Evolutionary conservation across 192 early-diverging fungal species (phyloP), one percentile per base, ranked within the genome.

Genomic region (Entrophospora sp.): DNA sequence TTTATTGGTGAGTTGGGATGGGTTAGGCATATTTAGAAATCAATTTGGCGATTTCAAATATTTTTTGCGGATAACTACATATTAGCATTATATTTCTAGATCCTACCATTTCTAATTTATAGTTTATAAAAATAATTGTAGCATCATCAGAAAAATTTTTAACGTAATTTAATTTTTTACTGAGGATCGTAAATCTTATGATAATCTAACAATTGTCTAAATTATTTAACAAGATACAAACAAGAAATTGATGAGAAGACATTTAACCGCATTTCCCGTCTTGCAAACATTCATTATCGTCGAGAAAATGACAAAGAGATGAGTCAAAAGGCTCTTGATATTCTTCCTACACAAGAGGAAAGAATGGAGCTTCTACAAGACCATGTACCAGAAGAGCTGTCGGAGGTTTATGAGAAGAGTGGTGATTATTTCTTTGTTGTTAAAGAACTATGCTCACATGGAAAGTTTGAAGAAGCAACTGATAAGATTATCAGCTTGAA

Each of bases 301-400:
- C 42, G 37, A 2, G 34, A 18, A 18, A 48, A 64, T 4, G 24
- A 64, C 3, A 49, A 40, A 18, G 28, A 49, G 10, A 64, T 49
- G 45, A 49, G 46, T 2, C 27, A 49, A 16, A 22, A 49, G 20
- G 46, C 61, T 0, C 43, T 64, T 25, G 8, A 43, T 0, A 49
- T 49, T 16, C 20, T 64, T 10, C 61, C 45, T 31, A 46, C 61
- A 1, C 45, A 51, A 28, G 61, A 64, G 1, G 61, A 64, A 13
- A 25, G 13, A 18, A 48, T 49, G 18, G 18, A 64, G 12, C 32
- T 64, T 27, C 61, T 64, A 8, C 16, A 14, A 36, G 46, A 46
- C 8, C 46, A 49, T 49, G 61, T 30, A 34, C 45, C 30, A 35
- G 45, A 63, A 48, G 61, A 64, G n/a, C 30, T 64, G 32, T 1